Evolutionary conservation across 495 filamentous ascomycete species (phyloP).

Genomic region (Xylaria acuta): DNA sequence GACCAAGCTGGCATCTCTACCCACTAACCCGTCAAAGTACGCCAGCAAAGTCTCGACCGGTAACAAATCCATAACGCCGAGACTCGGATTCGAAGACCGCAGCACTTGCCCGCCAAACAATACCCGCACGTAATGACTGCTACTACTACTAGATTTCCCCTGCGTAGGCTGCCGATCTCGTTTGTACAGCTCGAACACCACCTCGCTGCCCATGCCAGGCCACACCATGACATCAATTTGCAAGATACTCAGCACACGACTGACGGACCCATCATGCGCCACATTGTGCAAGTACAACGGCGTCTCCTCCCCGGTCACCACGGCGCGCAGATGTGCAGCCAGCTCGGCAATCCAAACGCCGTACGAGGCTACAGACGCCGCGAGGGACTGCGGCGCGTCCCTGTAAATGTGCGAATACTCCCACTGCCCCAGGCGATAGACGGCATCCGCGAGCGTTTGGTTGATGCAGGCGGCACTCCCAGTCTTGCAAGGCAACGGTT

Average conservation of each 20-base stretch:
- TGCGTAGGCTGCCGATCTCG: constrained; percentile 20
- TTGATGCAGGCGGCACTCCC: constrained; percentile 58
- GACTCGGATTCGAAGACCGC: constrained; percentile 60
- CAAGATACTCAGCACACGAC: constrained; percentile 65
- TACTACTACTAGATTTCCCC: background rate
- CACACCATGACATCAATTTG: constrained; percentile 73
- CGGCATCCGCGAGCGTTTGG: constrained; percentile 59
- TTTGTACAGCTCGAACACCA: constrained; percentile 70
- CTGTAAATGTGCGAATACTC: constrained; percentile 75
- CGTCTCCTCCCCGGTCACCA: constrained; percentile 42
- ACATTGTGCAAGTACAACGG: constrained; percentile 69
- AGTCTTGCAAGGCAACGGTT: constrained; percentile 66
- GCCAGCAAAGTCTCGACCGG: constrained; percentile 61
- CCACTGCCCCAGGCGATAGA: constrained; percentile 72
- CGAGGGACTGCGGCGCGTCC: constrained; percentile 61
- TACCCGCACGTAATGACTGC: constrained; percentile 59
- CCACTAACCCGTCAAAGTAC: constrained; percentile 71
- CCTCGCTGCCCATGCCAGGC: constrained; percentile 75
- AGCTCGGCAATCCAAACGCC: constrained; percentile 72
- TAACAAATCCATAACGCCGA: constrained; percentile 69
- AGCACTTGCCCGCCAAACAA: constrained; percentile 69
- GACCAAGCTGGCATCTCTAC: constrained; percentile 55
- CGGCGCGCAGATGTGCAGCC: constrained; percentile 60
- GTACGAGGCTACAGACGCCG: constrained; percentile 57
- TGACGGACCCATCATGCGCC: constrained; percentile 72